Base-by-base conservation (phyloP, 164 flowering plant species). In the Liquidambar formosana region DNA sequence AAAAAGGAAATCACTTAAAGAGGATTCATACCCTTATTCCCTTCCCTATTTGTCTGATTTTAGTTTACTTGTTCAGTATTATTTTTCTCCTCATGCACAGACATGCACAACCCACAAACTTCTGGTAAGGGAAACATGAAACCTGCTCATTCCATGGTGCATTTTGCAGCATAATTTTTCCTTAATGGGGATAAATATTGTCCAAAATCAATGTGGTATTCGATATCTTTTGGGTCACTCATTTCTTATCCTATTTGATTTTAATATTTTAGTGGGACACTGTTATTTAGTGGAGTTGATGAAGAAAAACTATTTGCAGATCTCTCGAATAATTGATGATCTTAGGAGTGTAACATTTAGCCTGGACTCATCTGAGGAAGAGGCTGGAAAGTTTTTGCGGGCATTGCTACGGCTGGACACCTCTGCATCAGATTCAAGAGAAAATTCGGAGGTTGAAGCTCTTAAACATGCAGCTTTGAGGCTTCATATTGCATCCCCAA, bases 321-420 rank as follows among this genome's bases (percentile, higher is more conserved):
- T 94, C 18, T 86, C 92, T 75, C 80, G 65, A 51, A 67, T 88
- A 33, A 66, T 89, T 60, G 79, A 83, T 48, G 91, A 85, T 73
- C 83, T 94, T 33, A 75, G 79, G 74, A 68, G n/a, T 41, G 79
- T 79, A 46, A 73, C 64, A 19, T 88, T 92, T 78, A 25, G 26
- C 14, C 38, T 88, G 77, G 92, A 87, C 61, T 65, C 89, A 49
- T 73, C 75, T 51, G 97, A 92, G 61, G 88, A 87, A 74, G 88
- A 86, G 71, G 96, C 92, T 67, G 93, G 96, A 54, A 91, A 78
- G 73, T 78, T 76, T 62, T 9, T 94, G 23, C 54, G 72, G 18
- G 77, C 79, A 19, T 73, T 92, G 81, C 70, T 94, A n/a, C 78
- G 71, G 45, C 69, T 61, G 57, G 78, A 72, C 25, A 47, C 63